Base-by-base conservation (phyloP, 2,329 filamentous ascomycete species). In the Blastomyces silverae region DNA sequence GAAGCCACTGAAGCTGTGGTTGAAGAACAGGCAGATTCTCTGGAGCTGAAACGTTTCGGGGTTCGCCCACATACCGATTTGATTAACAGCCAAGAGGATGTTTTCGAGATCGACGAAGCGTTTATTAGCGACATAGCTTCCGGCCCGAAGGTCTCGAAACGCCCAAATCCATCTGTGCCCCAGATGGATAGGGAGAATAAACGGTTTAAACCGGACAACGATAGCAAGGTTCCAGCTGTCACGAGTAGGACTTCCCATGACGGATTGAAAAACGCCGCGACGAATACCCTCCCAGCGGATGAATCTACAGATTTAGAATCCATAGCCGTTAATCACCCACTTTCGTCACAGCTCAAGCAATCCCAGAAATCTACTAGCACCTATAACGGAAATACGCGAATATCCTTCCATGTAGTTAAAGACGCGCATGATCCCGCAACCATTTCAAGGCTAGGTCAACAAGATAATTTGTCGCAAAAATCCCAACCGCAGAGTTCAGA, bases 331-430 rank as follows among this genome's bases (percentile, higher is more conserved):
- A 52, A 44, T 13, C 53, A 66, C 15, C 65, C 66, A 52, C 73
- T 70, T 10, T 69, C 70, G 25, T 64, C 68, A 37, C 68, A 67
- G 57, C 64, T 64, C 10, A 69, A 70, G 44, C 73, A 71, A 39
- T 72, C 72, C 3, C 71, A 73, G 69, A 69, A 70, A 58, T 71
- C 71, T 60, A 57, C 69, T 61, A 68, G 71, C 64, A 57, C 67
- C 56, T 76, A 73, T 60, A 73, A 72, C 7, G 63, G 65, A 68
- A 74, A 77, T 68, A 71, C 81, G 67, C 81, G 79, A 28, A 78
- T 91, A 34, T 82, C 82, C 37, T 95, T 91, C 71, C 84, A 88
- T 1, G 84, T 92, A 15, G 89, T 93, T 28, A 95, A 96, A 76
- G 86, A 93, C 69, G 84, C 87, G 0, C 83, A 86, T 69, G 85